Evolutionary conservation across 1,284 basidiomycete species (phyloP).

Genomic region (Pseudozyma flocculosa): DNA sequence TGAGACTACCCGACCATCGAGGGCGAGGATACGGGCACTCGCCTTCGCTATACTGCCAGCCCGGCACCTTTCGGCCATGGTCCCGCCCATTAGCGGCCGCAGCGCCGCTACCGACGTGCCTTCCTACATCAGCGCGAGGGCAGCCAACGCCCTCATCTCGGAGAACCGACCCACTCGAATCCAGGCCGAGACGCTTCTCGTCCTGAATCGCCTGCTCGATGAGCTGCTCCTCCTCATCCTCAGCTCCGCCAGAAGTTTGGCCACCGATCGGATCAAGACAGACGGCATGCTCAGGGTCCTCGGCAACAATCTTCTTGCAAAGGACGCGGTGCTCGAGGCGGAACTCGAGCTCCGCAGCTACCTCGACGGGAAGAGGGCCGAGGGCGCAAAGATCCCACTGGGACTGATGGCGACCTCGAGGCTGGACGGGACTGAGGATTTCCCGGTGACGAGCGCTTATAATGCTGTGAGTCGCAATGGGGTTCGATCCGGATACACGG

Average conservation of each 20-base stretch:
- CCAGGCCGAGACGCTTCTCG: slow-evolving; percentile 43
- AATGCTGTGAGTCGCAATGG: slow-evolving; percentile 17
- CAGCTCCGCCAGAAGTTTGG: slow-evolving; percentile 40
- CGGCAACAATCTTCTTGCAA: slow-evolving; percentile 44
- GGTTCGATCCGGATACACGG: not conserved
- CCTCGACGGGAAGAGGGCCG: slow-evolving; percentile 43
- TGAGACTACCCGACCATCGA: no score
- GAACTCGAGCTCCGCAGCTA: slow-evolving; percentile 50
- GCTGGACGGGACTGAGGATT: slow-evolving; percentile 45
- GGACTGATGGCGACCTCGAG: slow-evolving; percentile 49
- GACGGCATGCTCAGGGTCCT: slow-evolving; percentile 48
- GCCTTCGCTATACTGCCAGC: no score
- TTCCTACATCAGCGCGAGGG: slow-evolving; percentile 43
- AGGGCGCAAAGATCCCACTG: slow-evolving; percentile 46
- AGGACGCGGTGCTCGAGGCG: slow-evolving; percentile 51
- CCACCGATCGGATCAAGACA: slow-evolving; percentile 52
- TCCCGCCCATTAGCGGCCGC: slow-evolving; percentile 2
- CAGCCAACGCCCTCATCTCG: slow-evolving; percentile 48
- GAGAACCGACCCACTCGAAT: slow-evolving; percentile 50
- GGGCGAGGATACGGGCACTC: no score
- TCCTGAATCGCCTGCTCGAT: slow-evolving; percentile 46
- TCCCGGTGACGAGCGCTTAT: slow-evolving; percentile 47
- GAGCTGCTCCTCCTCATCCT: slow-evolving; percentile 46
- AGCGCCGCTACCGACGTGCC: slow-evolving; percentile 10
- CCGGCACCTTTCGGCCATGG: no score